Conservation (phyloP, 1,139 yeast species). For the Zygosaccharomyces sapae region DNA sequence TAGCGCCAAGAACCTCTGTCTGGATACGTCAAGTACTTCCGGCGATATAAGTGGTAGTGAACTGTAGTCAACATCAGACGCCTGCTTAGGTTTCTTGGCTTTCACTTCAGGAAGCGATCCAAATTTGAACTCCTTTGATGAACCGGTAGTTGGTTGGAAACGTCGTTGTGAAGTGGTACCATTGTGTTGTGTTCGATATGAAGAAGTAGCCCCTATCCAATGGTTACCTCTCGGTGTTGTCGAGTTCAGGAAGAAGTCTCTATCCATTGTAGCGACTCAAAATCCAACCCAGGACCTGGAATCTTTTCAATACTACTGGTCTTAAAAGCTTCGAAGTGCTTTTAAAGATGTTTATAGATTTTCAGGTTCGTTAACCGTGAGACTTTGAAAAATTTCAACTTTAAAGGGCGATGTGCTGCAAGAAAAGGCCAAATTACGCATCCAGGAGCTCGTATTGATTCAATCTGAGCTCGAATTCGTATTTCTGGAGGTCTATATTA, state of each 20-base stretch:
- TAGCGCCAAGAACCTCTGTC: slow-evolving; percentile 64
- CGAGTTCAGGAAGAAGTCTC: slow-evolving; percentile 23
- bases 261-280: slow-evolving; percentile 18
- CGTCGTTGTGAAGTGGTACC: slow-evolving; percentile 13
- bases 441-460: neutral
- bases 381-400: neutral
- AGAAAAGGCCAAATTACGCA: neutral
- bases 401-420: neutral
- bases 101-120: neutral
- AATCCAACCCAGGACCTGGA: slow-evolving; percentile 4
- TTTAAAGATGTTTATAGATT: slow-evolving; percentile 5
- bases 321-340: neutral
- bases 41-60: slow-evolving; percentile 48
- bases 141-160: slow-evolving; percentile 8
- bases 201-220: slow-evolving; percentile 26
- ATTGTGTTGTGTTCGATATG: slow-evolving; percentile 10
- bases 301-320: neutral
- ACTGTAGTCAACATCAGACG: neutral
- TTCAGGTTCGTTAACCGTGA: slow-evolving; percentile 5
- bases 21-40: slow-evolving; percentile 66
- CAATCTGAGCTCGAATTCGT: neutral
- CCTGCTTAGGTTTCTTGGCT: slow-evolving; percentile 7
- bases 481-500: neutral
- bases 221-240: slow-evolving; percentile 32
- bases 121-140: slow-evolving; percentile 4